Base-by-base conservation (phyloP, 108 stramenopile genomes). In the Pinguiococcus pyrenoidosus region DNA sequence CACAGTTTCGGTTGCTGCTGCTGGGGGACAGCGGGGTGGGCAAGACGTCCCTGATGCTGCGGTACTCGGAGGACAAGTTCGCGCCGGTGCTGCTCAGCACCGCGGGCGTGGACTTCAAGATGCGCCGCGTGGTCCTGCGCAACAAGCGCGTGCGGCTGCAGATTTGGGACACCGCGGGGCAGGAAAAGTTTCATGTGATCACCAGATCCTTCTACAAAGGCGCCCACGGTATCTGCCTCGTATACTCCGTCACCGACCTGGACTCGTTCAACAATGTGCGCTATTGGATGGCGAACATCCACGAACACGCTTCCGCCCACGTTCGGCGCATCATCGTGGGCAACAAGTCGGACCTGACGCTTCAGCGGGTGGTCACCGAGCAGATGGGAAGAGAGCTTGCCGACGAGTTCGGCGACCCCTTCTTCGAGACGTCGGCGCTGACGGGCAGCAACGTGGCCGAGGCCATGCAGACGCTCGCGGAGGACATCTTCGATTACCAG, bases 351-450 rank as follows among this genome's bases (percentile, higher is more conserved):
- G 69, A 71, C 55, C 61, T 71, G 46, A 52, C 49, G 26, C 49
- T 50, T 3, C 62, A 45, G 20, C 37, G 39, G 39, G 52, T 42
- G 29, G 21, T 26, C 9, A 14, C 2, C 22, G 56, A 47, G 23
- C 23, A 40, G 2, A 1, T 1, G 23, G 90, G 87, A 10, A 66
- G 73, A 46, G 70, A 59, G 43, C 52, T 96, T 37, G 87, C 89
- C 4, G 83, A 87, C 14, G 86, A 89, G 57, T 89, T 85, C 49
- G 88, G 88, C 36, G 84, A 90, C 14, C 71, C 80, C 27, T 93
- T 86, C 72, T 97, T 88, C 68, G 95, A 97, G 63, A 86, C 87
- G 33, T 85, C 83, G 5, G 95, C 95, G 4, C 73, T 90, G 61
- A 93, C 87, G 6, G 90, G 90, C 33, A 48, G 49, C 14, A 87